Evolutionary conservation across 495 filamentous ascomycete genomes (phyloP).

Genomic region (Barbatosphaeria neglecta): DNA sequence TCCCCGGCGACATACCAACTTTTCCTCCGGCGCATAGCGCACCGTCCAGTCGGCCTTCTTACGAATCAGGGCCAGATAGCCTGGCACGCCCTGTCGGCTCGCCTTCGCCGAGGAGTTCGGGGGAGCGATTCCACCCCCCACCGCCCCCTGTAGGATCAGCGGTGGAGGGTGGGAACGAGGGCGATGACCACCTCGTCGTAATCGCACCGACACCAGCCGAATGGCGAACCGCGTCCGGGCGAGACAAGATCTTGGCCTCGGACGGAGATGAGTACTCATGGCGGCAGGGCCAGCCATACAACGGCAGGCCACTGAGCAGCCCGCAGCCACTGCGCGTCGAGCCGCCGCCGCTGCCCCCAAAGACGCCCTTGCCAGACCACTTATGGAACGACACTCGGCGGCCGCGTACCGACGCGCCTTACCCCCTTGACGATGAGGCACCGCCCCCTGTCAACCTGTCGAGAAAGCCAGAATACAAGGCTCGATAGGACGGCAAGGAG

Average conservation of each 20-base stretch:
- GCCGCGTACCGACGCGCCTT: constrained; percentile 40
- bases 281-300: constrained; percentile 28
- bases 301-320: constrained; percentile 29
- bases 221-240: constrained; percentile 32
- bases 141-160: constrained; percentile 7
- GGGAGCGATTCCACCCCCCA: constrained; percentile 22
- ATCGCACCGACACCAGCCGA: constrained; percentile 42
- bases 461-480: constrained; percentile 69
- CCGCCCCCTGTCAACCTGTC: constrained; percentile 74
- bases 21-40: constrained; percentile 16
- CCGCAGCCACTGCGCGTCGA: constrained; percentile 34
- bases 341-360: constrained; percentile 74
- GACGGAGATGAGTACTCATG: constrained; percentile 46
- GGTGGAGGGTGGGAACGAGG: constrained; percentile 11
- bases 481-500: constrained; percentile 24
- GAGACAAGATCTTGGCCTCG: constrained; percentile 52
- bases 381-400: constrained; percentile 10
- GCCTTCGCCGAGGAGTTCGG: constrained; percentile 32
- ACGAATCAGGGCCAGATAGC: constrained; percentile 33
- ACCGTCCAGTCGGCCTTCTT: constrained; percentile 30
- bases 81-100: constrained; percentile 22
- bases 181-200: constrained; percentile 35
- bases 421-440: constrained; percentile 70
- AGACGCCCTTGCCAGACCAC: constrained; percentile 59
- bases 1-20: constrained; percentile 32